phyloP scores from a whole-genome alignment of 2,329 filamentous ascomycete species.

The Ceratocystis cubensis region DNA sequence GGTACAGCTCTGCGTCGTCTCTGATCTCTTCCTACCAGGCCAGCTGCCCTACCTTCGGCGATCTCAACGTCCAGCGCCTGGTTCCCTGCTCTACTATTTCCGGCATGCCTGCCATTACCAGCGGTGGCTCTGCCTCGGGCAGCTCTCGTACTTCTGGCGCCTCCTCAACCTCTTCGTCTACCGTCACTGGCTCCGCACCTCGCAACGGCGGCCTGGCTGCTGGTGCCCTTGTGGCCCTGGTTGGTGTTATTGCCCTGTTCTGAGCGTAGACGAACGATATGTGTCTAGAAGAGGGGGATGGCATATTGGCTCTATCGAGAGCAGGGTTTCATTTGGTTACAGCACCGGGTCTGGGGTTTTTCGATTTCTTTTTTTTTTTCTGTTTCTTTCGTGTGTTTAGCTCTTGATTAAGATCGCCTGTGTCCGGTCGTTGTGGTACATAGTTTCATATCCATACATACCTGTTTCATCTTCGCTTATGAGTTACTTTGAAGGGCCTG shows the following conservation, averaged over 20 bases:
- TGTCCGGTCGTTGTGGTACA: not conserved
- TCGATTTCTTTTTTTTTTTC: not conserved
- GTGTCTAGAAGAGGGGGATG: not conserved
- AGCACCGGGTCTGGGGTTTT: not conserved
- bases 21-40: conserved; percentile 20
- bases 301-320: not conserved
- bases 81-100: conserved; percentile 18
- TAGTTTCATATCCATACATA: conserved; percentile 6
- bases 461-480: not conserved
- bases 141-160: not conserved
- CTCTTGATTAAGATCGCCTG: not conserved
- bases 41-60: conserved; percentile 14
- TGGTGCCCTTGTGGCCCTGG: conserved; percentile 25
- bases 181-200: not conserved
- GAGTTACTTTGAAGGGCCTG: not conserved
- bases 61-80: conserved; percentile 2
- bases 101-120: conserved; percentile 1
- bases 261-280: not conserved
- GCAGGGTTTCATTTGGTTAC: not conserved
- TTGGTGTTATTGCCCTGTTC: conserved; percentile 25
- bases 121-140: not conserved
- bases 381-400: not conserved
- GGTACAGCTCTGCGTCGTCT: conserved; percentile 26
- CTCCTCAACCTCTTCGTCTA: not conserved
- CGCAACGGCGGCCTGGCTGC: conserved; percentile 21